phyloP scores from a whole-genome alignment of 192 early-diverging fungal genomes.

The Coemansia sp. region DNA sequence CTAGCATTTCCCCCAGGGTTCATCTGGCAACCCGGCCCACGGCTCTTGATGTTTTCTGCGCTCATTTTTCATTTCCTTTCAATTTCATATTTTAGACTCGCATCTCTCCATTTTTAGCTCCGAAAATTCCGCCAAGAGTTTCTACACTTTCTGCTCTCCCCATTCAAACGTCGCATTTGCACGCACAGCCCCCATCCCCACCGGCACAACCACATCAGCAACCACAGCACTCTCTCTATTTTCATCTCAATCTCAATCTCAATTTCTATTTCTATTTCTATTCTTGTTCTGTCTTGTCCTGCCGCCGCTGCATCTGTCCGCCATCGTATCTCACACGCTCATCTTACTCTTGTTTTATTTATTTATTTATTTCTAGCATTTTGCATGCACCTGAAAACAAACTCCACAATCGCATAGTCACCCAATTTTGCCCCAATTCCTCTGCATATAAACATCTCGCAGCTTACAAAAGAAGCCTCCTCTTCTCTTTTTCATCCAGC shows the following conservation, averaged over 20 bases:
- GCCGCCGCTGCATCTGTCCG: slow-evolving; percentile 3
- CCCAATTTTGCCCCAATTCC: slow-evolving; percentile 4
- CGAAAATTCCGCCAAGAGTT: neutral
- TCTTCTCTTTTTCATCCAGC: neutral
- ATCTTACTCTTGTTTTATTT: slow-evolving; percentile 3
- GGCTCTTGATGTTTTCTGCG: slow-evolving; percentile 3
- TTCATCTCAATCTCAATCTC: neutral
- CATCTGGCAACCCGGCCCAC: neutral
- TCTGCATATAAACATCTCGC: neutral
- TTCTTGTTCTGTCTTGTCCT: slow-evolving; percentile 1
- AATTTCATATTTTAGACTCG: slow-evolving; percentile 13
- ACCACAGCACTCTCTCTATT: too few species aligned
- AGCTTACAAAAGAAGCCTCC: neutral
- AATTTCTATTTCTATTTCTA: neutral
- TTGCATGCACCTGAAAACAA: slow-evolving; percentile 5
- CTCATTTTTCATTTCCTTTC: slow-evolving; percentile 10
- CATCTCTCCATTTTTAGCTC: slow-evolving; percentile 5
- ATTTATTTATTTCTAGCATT: neutral
- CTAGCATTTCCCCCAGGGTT: slow-evolving; percentile 6
- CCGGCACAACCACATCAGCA: too few species aligned
- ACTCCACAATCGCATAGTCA: slow-evolving; percentile 7
- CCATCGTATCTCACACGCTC: neutral
- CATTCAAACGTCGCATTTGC: neutral
- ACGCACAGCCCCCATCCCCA: neutral
- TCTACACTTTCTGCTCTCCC: slow-evolving; percentile 2